phyloP scores from a whole-genome alignment of 2,329 filamentous ascomycete genomes.

The Pseudohalonectria lignicola region DNA sequence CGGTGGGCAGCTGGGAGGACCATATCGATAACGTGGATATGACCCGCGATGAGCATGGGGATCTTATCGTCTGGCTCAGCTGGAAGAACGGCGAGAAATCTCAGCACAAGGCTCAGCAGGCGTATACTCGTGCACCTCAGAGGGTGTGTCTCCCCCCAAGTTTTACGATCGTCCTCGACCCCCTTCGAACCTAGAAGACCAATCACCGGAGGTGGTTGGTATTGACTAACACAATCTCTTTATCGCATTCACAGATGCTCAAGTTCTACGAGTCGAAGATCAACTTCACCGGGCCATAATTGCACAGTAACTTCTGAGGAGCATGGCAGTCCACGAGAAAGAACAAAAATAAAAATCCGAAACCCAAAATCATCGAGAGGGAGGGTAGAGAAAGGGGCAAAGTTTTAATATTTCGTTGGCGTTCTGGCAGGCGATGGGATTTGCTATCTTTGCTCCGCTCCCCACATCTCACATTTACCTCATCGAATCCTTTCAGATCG shows the following conservation, averaged over 20 bases:
- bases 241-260: slow-evolving; percentile 35
- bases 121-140: slow-evolving; percentile 70
- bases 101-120: slow-evolving; percentile 55
- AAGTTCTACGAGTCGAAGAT: slow-evolving; percentile 49
- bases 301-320: too few species aligned
- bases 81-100: slow-evolving; percentile 66
- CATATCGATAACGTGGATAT: slow-evolving; percentile 61
- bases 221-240: too few species aligned
- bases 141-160: slow-evolving; percentile 36
- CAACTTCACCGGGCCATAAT: slow-evolving; percentile 17
- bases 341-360: too few species aligned
- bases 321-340: too few species aligned
- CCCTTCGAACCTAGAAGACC: not conserved
- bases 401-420: too few species aligned
- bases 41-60: slow-evolving; percentile 53
- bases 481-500: too few species aligned
- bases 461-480: too few species aligned
- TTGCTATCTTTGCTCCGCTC: too few species aligned
- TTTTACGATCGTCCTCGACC: not conserved
- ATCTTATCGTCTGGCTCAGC: slow-evolving; percentile 56
- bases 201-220: too few species aligned
- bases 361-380: too few species aligned
- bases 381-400: too few species aligned
- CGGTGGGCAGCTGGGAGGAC: slow-evolving; percentile 67
- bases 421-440: too few species aligned